Base-by-base conservation (phyloP, 2,329 filamentous ascomycete genomes). In the Exophiala mesophila region DNA sequence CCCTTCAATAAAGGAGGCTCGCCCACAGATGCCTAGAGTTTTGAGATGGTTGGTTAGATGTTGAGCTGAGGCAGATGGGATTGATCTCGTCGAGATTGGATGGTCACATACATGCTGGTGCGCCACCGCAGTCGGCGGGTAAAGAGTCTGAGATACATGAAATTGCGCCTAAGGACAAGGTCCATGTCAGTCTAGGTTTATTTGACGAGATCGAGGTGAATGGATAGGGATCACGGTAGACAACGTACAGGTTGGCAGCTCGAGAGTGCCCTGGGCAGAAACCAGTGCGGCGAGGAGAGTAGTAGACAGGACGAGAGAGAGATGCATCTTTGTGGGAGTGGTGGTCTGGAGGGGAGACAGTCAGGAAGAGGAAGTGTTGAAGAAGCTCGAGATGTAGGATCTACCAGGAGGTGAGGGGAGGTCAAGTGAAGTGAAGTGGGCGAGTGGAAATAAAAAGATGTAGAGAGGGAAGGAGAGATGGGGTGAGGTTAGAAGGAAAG, bases 51-150 rank as follows among this genome's bases (percentile, higher is more conserved):
- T 26, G 23, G 6, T 26, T 26, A 26, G 10, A n/a, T n/a, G n/a
- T n/a, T n/a, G n/a, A n/a, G n/a, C n/a, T n/a, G n/a, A n/a, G n/a
- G n/a, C n/a, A n/a, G n/a, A n/a, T n/a, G n/a, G n/a, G n/a, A n/a
- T n/a, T n/a, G n/a, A n/a, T n/a, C n/a, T n/a, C n/a, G n/a, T n/a
- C n/a, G n/a, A n/a, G n/a, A n/a, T n/a, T n/a, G n/a, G n/a, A n/a
- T n/a, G n/a, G n/a, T n/a, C n/a, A 48, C 50, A 41, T 35, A 51
- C 75, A 78, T 24, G 57, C 53, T 44, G 69, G 59, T 42, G 76
- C 65, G 15, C 70, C 41, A 21, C 57, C 56, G 50, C 68, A 68
- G 5, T 59, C 63, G 9, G 64, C 59, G 13, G 59, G 59, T 29
- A 67, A 61, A 15, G 70, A 59, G n/a, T 57, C 50, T n/a, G 63